These are phyloP conservation scores for Cephalotrichum gorgonifer DNA, from an alignment of 2,329 filamentous ascomycete species.

Conservation along the genomic window DNA sequence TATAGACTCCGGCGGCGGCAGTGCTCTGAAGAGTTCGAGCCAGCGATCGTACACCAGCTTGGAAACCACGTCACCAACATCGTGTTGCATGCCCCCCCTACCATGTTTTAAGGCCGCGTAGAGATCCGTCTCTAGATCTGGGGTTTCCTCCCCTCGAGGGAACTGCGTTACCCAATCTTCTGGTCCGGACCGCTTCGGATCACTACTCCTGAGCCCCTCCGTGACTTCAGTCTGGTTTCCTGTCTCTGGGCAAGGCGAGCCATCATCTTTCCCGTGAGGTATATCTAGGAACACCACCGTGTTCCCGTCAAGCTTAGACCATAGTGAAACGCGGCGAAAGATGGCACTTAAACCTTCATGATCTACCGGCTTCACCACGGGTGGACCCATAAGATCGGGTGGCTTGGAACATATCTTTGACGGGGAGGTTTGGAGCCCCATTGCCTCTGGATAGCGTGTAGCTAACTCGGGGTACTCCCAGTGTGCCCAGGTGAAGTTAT, in stretches of 20 bases:
- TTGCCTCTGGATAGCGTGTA: too few relatives aligned
- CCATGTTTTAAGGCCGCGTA: background rate
- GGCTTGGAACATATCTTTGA: background rate
- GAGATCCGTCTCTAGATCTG: background rate
- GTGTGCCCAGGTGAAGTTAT: background rate
- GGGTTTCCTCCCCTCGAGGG: background rate
- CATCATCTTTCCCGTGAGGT: background rate
- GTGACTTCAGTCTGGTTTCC: background rate
- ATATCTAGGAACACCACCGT: background rate
- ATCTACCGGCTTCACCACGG: background rate
- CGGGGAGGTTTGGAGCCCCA: background rate
- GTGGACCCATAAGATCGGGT: background rate
- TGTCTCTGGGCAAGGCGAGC: background rate
- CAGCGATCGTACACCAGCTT: background rate
- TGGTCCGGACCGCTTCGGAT: too few relatives aligned
- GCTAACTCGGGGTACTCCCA: background rate
- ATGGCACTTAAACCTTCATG: background rate
- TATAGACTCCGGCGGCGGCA: background rate
- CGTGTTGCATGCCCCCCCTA: background rate
- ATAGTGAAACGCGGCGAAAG: background rate
- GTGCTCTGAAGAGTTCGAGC: background rate
- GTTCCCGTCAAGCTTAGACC: background rate
- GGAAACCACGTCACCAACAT: background rate
- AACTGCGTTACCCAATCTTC: too few relatives aligned
- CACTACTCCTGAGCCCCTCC: background rate